Evolutionary conservation across 2,329 filamentous ascomycete species (phyloP).

Genomic region (Amesomyces nigricolor): DNA sequence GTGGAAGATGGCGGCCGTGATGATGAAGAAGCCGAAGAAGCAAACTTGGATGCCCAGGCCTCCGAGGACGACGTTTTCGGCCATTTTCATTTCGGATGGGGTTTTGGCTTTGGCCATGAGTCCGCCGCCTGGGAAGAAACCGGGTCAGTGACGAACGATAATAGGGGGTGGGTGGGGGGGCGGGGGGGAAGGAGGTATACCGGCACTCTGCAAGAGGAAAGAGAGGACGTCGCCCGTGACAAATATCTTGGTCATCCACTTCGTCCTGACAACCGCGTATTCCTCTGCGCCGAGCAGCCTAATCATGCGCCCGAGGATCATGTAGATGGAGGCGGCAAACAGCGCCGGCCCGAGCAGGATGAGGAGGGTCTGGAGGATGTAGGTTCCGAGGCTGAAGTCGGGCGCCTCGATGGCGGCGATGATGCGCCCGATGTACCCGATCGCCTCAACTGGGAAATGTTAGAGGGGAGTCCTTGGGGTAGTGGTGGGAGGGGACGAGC

Average conservation of each 20-base stretch:
- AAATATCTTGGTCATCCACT: slow-evolving; percentile 46
- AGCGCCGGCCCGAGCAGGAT: slow-evolving; percentile 39
- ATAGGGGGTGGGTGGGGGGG: no score
- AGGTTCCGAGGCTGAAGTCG: slow-evolving; percentile 35
- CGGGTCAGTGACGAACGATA: background rate
- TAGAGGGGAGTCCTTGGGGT: background rate
- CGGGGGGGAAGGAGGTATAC: slow-evolving; percentile 29
- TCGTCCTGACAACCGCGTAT: slow-evolving; percentile 38
- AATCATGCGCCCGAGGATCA: slow-evolving; percentile 40
- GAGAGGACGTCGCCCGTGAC: slow-evolving; percentile 44
- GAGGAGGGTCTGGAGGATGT: slow-evolving; percentile 37
- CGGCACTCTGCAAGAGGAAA: slow-evolving; percentile 41
- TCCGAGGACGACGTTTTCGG: slow-evolving; percentile 40
- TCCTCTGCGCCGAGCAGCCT: slow-evolving; percentile 35
- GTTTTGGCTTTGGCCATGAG: slow-evolving; percentile 32
- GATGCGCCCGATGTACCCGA: slow-evolving; percentile 48
- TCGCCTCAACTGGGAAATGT: slow-evolving; percentile 38
- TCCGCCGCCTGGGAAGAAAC: slow-evolving; percentile 33
- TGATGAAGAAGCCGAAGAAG: slow-evolving; percentile 46
- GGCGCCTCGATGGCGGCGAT: slow-evolving; percentile 38
- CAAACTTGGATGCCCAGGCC: slow-evolving; percentile 46
- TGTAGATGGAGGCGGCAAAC: slow-evolving; percentile 42
- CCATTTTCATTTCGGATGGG: slow-evolving; percentile 29
- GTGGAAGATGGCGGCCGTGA: slow-evolving; percentile 43
- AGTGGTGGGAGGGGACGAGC: slow-evolving; percentile 13